phyloP scores from a whole-genome alignment of 1,284 basidiomycete genomes.

The Cryptococcus sp. region DNA sequence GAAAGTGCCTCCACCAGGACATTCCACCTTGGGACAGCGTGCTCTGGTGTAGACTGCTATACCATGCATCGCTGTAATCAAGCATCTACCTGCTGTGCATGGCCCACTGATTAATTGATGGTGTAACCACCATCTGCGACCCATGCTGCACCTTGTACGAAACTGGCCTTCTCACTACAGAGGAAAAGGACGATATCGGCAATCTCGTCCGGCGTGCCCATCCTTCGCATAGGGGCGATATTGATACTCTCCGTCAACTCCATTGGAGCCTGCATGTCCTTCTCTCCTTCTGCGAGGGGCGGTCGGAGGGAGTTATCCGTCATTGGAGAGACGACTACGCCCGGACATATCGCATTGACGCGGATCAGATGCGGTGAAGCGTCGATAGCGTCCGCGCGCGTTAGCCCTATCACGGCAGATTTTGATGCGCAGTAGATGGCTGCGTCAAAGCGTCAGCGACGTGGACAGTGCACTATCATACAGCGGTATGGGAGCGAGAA shows the following conservation, averaged over 20 bases:
- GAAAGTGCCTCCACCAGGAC: background rate
- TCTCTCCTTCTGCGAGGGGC: constrained; percentile 3
- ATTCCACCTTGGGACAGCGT: background rate
- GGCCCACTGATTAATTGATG: constrained; percentile 12
- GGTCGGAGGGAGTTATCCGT: constrained; percentile 17
- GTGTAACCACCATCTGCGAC: constrained; percentile 39
- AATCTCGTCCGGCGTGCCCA: constrained; percentile 33
- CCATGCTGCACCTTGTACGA: constrained; percentile 37
- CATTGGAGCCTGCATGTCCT: constrained; percentile 17
- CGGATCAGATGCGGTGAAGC: constrained; percentile 23
- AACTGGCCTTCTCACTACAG: constrained; percentile 29
- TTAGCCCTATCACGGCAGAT: constrained; percentile 28
- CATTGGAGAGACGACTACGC: constrained; percentile 30
- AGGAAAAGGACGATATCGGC: constrained; percentile 38
- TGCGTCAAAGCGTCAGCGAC: background rate
- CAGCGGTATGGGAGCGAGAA: background rate
- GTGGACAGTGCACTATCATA: background rate
- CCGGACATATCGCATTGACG: constrained; percentile 29
- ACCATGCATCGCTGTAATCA: background rate
- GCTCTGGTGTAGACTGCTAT: background rate
- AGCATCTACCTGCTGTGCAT: background rate
- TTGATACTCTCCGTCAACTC: constrained; percentile 15
- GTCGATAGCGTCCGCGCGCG: constrained; percentile 26
- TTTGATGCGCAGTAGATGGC: constrained; percentile 27
- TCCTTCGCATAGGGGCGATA: constrained; percentile 31